phyloP scores from a whole-genome alignment of 139 green algal genomes.

The Chlamydomonas sp. region DNA sequence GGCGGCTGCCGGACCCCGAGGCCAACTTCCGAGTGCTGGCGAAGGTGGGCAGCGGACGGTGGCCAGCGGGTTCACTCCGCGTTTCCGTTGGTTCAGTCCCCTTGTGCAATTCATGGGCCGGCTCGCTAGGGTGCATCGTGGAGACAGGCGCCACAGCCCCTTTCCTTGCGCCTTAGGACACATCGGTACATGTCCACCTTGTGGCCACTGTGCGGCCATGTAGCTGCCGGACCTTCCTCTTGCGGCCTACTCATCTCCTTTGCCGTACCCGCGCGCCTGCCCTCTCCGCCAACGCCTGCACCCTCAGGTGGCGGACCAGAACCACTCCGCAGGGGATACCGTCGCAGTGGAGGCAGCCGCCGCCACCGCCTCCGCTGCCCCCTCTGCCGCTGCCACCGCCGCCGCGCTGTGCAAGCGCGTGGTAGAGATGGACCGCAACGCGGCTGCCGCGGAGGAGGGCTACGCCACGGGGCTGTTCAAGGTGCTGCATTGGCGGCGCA shows the following conservation, averaged over 20 bases:
- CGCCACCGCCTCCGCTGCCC: neutral
- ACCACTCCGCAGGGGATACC: neutral
- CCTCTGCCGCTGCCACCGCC: neutral
- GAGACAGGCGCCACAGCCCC: too few relatives aligned
- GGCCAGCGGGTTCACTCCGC: too few relatives aligned
- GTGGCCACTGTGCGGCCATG: too few relatives aligned
- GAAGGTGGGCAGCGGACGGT: neutral
- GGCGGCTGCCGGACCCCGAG: constrained; percentile 48
- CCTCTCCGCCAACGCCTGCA: neutral
- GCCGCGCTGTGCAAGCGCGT: constrained; percentile 50
- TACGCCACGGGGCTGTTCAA: constrained; percentile 51
- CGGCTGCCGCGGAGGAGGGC: constrained; percentile 50
- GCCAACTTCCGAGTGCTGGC: constrained; percentile 59
- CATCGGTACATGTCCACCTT: too few relatives aligned
- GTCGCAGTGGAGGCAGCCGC: neutral
- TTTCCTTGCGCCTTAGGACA: too few relatives aligned
- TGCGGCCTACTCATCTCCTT: too few relatives aligned
- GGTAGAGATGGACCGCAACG: constrained; percentile 65
- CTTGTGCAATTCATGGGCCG: too few relatives aligned
- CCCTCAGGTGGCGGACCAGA: constrained; percentile 37
- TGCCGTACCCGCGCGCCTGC: neutral
- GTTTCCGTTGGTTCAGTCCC: neutral
- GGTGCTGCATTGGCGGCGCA: constrained; percentile 46
- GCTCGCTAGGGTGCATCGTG: too few relatives aligned
- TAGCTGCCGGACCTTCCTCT: too few relatives aligned